phyloP scores from a whole-genome alignment of 2,329 filamentous ascomycete genomes.

The Aspergillus sp. region DNA sequence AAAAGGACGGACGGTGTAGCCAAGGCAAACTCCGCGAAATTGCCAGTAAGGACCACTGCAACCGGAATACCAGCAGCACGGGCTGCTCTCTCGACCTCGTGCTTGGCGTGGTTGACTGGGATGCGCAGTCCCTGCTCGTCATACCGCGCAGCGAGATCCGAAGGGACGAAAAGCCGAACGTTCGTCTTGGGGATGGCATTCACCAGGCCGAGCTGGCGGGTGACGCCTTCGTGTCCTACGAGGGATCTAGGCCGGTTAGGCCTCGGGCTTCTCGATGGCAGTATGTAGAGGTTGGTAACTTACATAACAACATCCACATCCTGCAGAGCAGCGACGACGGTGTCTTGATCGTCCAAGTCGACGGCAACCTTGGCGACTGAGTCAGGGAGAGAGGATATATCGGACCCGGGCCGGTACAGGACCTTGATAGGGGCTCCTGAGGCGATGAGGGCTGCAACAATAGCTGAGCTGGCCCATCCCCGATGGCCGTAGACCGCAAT shows the following conservation, averaged over 20 bases:
- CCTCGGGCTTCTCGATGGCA: background rate
- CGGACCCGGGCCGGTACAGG: conserved; percentile 17
- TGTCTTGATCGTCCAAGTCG: conserved; percentile 14
- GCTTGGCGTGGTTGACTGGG: conserved; percentile 10
- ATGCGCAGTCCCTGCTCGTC: conserved; percentile 15
- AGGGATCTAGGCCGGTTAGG: conserved; percentile 14
- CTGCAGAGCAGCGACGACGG: conserved; percentile 8
- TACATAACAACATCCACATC: conserved; percentile 23
- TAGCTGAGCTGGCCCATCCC: conserved; percentile 17
- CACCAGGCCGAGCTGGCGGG: conserved; percentile 13
- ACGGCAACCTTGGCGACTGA: conserved; percentile 12
- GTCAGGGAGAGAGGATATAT: conserved; percentile 8
- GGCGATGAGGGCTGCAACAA: conserved; percentile 13
- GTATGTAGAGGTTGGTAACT: background rate
- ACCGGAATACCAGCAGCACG: conserved; percentile 17
- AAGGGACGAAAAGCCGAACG: conserved; percentile 20
- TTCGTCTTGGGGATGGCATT: conserved; percentile 19
- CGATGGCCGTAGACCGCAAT: conserved; percentile 22
- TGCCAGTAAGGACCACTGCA: conserved; percentile 10
- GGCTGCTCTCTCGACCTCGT: conserved; percentile 14
- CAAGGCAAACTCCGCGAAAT: conserved; percentile 20
- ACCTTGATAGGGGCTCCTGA: conserved; percentile 18
- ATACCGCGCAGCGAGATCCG: conserved; percentile 14
- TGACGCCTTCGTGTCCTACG: conserved; percentile 16
- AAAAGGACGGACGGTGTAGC: conserved; percentile 10